Evolutionary conservation across 2,329 filamentous ascomycete species (phyloP).

Genomic region (Penicillium fuscoglaucum): DNA sequence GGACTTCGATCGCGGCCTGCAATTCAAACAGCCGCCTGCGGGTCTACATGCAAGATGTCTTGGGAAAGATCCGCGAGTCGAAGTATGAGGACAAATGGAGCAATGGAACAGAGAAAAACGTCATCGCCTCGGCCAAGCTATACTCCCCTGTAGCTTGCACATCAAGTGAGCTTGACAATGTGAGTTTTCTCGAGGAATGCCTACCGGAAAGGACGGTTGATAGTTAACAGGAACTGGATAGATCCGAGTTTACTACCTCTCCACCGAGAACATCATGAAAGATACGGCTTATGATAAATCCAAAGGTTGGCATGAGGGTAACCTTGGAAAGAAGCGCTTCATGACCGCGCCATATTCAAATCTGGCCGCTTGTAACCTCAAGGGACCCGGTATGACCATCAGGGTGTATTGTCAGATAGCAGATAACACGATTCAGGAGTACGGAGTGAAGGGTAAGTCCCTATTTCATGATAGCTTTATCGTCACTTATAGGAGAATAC

Average conservation of each 20-base stretch:
- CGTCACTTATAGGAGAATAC: not conserved
- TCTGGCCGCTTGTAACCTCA: not conserved
- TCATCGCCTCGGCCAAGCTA: not conserved
- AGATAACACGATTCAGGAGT: not conserved
- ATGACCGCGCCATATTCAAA: not conserved
- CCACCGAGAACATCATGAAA: not conserved
- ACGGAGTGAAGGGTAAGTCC: not conserved
- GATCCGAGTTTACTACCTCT: not conserved
- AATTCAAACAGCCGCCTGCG: not conserved
- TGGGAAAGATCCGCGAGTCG: not conserved
- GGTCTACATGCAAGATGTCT: not conserved
- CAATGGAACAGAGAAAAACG: not conserved
- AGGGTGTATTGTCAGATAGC: not conserved
- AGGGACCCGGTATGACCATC: not conserved
- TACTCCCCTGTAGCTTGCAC: not conserved
- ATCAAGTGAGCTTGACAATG: not conserved
- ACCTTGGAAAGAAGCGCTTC: not conserved
- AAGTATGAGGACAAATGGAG: not conserved
- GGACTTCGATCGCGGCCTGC: not conserved
- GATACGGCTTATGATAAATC: not conserved
- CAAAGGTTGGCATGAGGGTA: not conserved
- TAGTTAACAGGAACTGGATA: not conserved
- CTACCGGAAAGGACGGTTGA: not conserved
- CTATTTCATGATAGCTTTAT: accelerated
- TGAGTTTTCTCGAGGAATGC: not conserved